A percentile compares a stretch with the other conserved stretches of the same genome.
Evolutionary conservation across 352 stramenopile species (phyloP).

Genomic region (Pythium aquatile): DNA sequence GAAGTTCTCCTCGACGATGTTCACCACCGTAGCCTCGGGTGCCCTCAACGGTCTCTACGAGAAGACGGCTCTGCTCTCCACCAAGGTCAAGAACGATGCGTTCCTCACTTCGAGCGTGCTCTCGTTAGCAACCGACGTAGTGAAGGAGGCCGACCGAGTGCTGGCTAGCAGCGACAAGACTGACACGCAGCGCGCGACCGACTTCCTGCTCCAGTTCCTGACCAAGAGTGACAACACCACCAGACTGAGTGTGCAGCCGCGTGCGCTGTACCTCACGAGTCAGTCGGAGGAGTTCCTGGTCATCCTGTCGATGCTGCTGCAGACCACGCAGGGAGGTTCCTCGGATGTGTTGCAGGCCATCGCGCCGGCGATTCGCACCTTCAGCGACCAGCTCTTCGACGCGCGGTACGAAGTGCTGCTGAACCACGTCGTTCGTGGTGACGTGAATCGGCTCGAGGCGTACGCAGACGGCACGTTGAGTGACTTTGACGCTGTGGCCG

Average conservation of each 20-base stretch:
- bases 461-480: constrained; percentile 8
- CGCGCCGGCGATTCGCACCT: not conserved
- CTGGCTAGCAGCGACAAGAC: not conserved
- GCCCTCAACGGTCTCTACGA: too few species aligned
- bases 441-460: constrained; percentile 4
- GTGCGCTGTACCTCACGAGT: not conserved
- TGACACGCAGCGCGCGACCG: constrained; percentile 1
- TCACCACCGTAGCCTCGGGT: not conserved
- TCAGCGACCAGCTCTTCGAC: constrained; percentile 14
- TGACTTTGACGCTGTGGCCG: constrained; percentile 9
- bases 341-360: constrained; percentile 1
- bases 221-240: constrained; percentile 10
- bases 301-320: constrained; percentile 5
- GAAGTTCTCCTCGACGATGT: constrained; percentile 11
- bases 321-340: not conserved
- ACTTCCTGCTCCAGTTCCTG: constrained; percentile 9
- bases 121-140: not conserved
- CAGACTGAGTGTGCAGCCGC: not conserved
- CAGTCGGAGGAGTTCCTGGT: constrained; percentile 12
- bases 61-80: too few species aligned
- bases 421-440: constrained; percentile 4
- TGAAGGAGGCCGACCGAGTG: not conserved
- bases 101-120: constrained; percentile 9
- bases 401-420: constrained; percentile 10
- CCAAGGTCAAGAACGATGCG: not conserved